Conservation (phyloP, 305 asterid species). For the Rubia balearica region DNA sequence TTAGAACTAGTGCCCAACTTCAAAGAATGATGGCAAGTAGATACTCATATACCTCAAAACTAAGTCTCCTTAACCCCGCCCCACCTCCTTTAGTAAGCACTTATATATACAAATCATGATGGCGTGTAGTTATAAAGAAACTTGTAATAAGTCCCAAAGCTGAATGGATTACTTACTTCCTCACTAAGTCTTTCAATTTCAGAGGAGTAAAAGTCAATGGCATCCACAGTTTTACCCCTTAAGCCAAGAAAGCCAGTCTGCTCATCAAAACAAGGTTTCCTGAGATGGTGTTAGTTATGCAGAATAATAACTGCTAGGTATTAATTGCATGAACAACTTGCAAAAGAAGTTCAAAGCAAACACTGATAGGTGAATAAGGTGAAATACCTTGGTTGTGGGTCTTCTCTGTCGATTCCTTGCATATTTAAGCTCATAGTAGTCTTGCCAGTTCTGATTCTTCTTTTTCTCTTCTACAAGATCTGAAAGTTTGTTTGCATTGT, state of each 20-base stretch:
- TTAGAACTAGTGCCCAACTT: background rate
- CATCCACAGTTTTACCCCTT: slow-evolving; percentile 72
- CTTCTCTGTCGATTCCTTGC: slow-evolving; percentile 56
- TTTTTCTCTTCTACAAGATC: slow-evolving; percentile 61
- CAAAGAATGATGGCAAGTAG: background rate
- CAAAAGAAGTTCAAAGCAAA: background rate
- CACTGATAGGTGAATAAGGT: background rate
- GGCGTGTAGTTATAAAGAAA: background rate
- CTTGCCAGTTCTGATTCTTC: slow-evolving; percentile 84
- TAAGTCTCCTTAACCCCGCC: background rate
- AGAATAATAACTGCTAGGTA: slow-evolving; percentile 12
- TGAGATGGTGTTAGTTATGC: slow-evolving; percentile 16
- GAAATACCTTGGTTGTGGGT: slow-evolving; percentile 59
- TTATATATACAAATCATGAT: background rate
- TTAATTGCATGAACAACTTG: background rate
- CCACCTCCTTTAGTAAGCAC: background rate
- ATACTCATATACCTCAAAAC: background rate
- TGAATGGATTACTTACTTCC: slow-evolving; percentile 50
- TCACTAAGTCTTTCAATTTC: slow-evolving; percentile 64
- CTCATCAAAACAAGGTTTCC: slow-evolving; percentile 27
- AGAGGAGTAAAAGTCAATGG: slow-evolving; percentile 64
- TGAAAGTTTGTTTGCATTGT: slow-evolving; percentile 78
- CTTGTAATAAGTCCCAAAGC: background rate
- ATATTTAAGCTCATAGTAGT: slow-evolving; percentile 73
- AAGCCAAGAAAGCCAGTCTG: slow-evolving; percentile 95